Evolutionary conservation across 2,329 filamentous ascomycete species (phyloP).

Genomic region (Talaromyces pinophilus): DNA sequence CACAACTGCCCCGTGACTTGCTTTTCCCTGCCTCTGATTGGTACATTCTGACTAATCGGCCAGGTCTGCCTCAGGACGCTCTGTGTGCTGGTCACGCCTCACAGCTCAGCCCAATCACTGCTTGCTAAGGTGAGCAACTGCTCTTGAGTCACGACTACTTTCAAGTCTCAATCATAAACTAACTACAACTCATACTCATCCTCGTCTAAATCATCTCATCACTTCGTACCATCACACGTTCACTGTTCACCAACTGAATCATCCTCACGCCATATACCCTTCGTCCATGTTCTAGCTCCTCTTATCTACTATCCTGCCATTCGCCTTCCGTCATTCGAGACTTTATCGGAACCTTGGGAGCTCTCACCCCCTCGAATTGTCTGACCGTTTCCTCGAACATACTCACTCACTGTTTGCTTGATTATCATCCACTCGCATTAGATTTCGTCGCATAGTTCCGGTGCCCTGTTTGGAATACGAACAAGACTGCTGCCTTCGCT

Average conservation of each 20-base stretch:
- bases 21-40: background rate
- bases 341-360: slow-evolving; percentile 22
- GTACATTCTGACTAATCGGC: slow-evolving; percentile 8
- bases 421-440: background rate
- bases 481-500: slow-evolving; percentile 1
- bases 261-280: slow-evolving; percentile 8
- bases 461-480: background rate
- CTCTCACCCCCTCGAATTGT: slow-evolving; percentile 4
- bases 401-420: background rate
- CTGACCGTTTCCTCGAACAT: background rate
- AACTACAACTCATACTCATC: background rate
- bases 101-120: slow-evolving; percentile 9
- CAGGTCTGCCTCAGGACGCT: slow-evolving; percentile 2
- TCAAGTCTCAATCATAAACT: background rate
- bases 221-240: background rate
- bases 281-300: slow-evolving; percentile 17
- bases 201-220: background rate
- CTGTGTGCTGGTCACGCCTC: slow-evolving; percentile 17
- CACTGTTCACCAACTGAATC: background rate
- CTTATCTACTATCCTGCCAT: slow-evolving; percentile 20
- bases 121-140: background rate
- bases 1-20: slow-evolving; percentile 6
- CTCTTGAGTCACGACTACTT: slow-evolving; percentile 7
- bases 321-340: slow-evolving; percentile 18
- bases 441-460: slow-evolving; percentile 8